Percentiles rank a stretch among this genome's conserved stretches.
Evolutionary conservation across 768 basidiomycete species (phyloP).

Genomic region (Kwoniella dendrophila): DNA sequence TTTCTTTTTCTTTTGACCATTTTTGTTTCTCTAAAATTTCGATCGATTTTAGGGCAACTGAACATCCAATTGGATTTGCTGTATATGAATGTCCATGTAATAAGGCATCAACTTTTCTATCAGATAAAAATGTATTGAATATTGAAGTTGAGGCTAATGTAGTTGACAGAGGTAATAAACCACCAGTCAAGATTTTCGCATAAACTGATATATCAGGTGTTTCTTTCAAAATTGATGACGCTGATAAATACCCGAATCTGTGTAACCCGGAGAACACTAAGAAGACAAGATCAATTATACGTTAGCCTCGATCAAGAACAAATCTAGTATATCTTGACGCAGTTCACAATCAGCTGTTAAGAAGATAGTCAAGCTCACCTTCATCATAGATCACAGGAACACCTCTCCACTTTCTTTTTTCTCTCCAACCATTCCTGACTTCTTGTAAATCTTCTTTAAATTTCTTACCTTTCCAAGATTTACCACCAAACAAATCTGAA

Average conservation of each 20-base stretch:
- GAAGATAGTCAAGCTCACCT: conserved; percentile 45
- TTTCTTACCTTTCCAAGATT: conserved; percentile 31
- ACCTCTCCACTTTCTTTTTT: conserved; percentile 62
- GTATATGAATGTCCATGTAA: conserved; percentile 96
- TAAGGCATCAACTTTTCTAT: conserved; percentile 77
- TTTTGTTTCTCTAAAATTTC: conserved; percentile 65
- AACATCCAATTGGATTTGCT: conserved; percentile 89
- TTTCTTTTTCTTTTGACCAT: conserved; percentile 66
- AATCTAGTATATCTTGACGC: no score
- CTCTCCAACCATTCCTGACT: conserved; percentile 8
- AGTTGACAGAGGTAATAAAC: conserved; percentile 79
- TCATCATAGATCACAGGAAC: conserved; percentile 94
- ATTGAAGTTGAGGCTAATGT: conserved; percentile 80
- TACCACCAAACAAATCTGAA: conserved; percentile 47
- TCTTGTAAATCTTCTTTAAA: conserved; percentile 19
- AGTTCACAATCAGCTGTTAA: no score
- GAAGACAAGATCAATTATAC: neutral
- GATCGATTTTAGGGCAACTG: conserved; percentile 81
- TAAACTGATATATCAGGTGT: conserved; percentile 85
- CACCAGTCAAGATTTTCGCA: conserved; percentile 92
- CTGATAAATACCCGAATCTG: conserved; percentile 74
- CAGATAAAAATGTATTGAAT: conserved; percentile 75
- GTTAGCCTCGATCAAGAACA: neutral
- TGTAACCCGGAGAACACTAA: conserved; percentile 87
- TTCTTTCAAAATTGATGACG: conserved; percentile 65